Conservation (phyloP, 148 eudicot species). For the Cornus controversa region DNA sequence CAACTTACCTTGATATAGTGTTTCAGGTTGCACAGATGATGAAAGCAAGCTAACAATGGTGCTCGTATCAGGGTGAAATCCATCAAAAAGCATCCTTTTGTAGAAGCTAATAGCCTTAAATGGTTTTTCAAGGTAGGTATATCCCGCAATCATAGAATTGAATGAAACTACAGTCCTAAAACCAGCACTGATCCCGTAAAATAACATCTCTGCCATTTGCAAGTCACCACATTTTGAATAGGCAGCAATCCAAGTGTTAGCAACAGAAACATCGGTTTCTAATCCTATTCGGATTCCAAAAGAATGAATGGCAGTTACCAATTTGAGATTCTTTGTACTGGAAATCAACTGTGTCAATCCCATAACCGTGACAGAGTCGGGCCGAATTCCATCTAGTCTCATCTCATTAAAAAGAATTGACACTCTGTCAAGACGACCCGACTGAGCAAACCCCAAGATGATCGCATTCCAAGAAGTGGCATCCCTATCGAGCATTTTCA, state of each 20-base stretch:
- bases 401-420: slow-evolving; percentile 37
- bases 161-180: slow-evolving; percentile 53
- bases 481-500: slow-evolving; percentile 51
- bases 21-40: slow-evolving; percentile 35
- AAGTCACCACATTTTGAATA: slow-evolving; percentile 57
- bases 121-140: slow-evolving; percentile 27
- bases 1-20: slow-evolving; percentile 38
- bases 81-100: slow-evolving; percentile 29
- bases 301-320: slow-evolving; percentile 45
- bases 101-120: slow-evolving; percentile 29
- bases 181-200: slow-evolving; percentile 28
- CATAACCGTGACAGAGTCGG: slow-evolving; percentile 51
- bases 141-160: slow-evolving; percentile 58
- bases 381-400: slow-evolving; percentile 41
- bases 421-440: slow-evolving; percentile 39
- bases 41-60: slow-evolving; percentile 58
- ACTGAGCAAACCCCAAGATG: slow-evolving; percentile 50
- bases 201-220: slow-evolving; percentile 44
- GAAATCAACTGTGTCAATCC: slow-evolving; percentile 44
- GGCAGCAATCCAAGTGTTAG: slow-evolving; percentile 62
- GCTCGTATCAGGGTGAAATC: slow-evolving; percentile 50
- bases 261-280: slow-evolving; percentile 43
- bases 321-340: slow-evolving; percentile 24
- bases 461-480: slow-evolving; percentile 63
- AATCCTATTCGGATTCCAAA: slow-evolving; percentile 46